Evolutionary conservation across 208 protist genomes (phyloP), one percentile per base, ranked within the genome.

Genomic region (Phytomonas sp.): DNA sequence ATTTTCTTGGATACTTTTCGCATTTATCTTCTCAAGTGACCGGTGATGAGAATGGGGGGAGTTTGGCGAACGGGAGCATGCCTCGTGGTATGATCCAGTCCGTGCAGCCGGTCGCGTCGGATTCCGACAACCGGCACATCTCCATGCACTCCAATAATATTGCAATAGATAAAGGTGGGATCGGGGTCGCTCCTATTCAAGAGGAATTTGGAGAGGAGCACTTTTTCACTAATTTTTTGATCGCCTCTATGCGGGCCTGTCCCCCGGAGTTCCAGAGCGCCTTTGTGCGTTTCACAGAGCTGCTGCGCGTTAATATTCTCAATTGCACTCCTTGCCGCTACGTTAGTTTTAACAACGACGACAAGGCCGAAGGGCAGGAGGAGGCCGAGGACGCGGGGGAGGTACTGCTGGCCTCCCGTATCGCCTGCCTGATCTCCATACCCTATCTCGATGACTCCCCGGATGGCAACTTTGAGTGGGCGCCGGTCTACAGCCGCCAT

Each of bases 1-100:
- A 97, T 75, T 94, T 97, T 64, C 78, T 97, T 26, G 92, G 92
- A 5, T 97, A 97, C 78, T 94, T 94, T 75, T 87, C 89, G 4
- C 91, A 94, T 63, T 70, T 77, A 29, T 71, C 76, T 19, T 40
- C 68, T 29, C 76, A 81, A 26, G 69, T 69, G 40, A 71, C 40
- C 30, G 74, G 63, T 29, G 73, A 42, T 8, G 73, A 78, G 62
- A 29, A 37, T 37, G 52, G 29, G 26, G 45, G 45, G 23, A 56
- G 45, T 56, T 11, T 56, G 19, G 45, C 45, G 19, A 56, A 56
- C 45, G 45, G 45, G 23, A 56, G 23, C 19, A 56, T 56, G 16
- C 16, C 45, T 23, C 45, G 19, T 6, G 16, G 45, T 56, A 56
- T 56, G 45, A 26, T 56, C 19, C 45, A 56, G 45, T 23, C 45